A percentile compares a stretch with the other conserved stretches of the same genome.
Conservation (phyloP, 73 alveolate genomes). For the Tetrahymena thermophila region DNA sequence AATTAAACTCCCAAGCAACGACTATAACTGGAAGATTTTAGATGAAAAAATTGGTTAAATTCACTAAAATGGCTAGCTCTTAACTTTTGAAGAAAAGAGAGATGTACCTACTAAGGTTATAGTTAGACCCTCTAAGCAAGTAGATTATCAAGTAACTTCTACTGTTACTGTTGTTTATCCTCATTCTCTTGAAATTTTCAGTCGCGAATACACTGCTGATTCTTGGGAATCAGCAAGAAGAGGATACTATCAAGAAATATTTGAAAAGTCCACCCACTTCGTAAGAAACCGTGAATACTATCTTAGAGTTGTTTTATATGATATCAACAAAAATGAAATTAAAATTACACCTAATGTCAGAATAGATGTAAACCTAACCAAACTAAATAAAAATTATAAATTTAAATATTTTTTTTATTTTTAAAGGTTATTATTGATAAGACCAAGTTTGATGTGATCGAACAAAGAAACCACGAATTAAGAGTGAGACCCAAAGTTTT, state of each 20-base stretch:
- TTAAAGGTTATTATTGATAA: not conserved
- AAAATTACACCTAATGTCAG: not conserved
- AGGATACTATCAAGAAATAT: not conserved
- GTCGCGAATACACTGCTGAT: not conserved
- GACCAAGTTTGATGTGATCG: not conserved
- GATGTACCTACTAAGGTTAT: not conserved
- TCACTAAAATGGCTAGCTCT: not conserved
- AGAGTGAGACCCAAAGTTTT: not conserved
- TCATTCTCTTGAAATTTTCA: not conserved
- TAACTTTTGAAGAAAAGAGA: not conserved
- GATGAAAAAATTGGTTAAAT: not conserved
- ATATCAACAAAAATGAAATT: not conserved
- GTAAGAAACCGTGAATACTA: not conserved
- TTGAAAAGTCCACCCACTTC: not conserved
- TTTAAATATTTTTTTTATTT: not conserved
- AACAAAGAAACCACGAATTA: not conserved
- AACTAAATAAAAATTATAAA: not conserved
- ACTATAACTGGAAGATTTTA: not conserved
- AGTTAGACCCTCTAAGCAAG: not conserved
- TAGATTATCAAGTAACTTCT: not conserved
- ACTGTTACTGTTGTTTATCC: constrained; percentile 2
- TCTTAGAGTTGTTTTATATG: not conserved
- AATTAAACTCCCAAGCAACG: not conserved
- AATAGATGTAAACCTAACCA: not conserved
- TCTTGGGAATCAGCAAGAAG: not conserved